A percentile compares a stretch with the other conserved stretches of the same genome.
Evolutionary conservation across 495 filamentous ascomycete species (phyloP).

Genomic region (Wilcoxina mikolae): DNA sequence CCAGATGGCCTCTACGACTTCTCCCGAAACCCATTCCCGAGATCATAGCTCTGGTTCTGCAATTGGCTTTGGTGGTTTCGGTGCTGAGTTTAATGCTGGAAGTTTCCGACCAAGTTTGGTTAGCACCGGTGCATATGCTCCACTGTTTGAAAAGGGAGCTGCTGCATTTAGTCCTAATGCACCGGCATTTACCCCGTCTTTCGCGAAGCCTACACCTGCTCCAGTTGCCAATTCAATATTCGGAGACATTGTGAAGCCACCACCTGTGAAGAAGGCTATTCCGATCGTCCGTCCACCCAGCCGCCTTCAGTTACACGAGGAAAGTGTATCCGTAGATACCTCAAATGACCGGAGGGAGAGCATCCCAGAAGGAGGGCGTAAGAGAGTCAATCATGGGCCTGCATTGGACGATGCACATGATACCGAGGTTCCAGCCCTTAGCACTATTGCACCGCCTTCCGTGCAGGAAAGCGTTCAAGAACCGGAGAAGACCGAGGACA

Average conservation of each 20-base stretch:
- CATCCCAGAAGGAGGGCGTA: neutral
- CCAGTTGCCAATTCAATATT: conserved; percentile 38
- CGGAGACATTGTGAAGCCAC: conserved; percentile 47
- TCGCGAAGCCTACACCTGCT: conserved; percentile 29
- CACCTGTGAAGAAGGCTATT: conserved; percentile 63
- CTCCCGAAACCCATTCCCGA: conserved; percentile 4
- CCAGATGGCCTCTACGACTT: neutral
- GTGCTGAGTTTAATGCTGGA: conserved; percentile 48
- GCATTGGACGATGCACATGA: conserved; percentile 1
- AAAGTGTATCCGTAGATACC: conserved; percentile 14
- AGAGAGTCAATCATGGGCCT: conserved; percentile 13
- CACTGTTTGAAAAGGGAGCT: conserved; percentile 32
- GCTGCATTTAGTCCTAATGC: conserved; percentile 67
- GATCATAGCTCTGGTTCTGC: conserved; percentile 12
- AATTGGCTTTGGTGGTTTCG: conserved; percentile 15
- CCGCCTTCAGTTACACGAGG: conserved; percentile 10
- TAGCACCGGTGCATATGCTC: conserved; percentile 63
- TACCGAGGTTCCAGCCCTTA: conserved; percentile 9
- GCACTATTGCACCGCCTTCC: neutral
- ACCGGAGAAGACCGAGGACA: neutral
- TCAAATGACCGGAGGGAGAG: conserved; percentile 22
- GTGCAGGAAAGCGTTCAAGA: conserved; percentile 4
- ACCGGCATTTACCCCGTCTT: conserved; percentile 58
- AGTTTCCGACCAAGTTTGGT: conserved; percentile 52
- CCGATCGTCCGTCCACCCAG: conserved; percentile 60